These are phyloP conservation scores for Kuraishia molischiana DNA, from an alignment of 805 yeast species.

Conservation along the genomic window DNA sequence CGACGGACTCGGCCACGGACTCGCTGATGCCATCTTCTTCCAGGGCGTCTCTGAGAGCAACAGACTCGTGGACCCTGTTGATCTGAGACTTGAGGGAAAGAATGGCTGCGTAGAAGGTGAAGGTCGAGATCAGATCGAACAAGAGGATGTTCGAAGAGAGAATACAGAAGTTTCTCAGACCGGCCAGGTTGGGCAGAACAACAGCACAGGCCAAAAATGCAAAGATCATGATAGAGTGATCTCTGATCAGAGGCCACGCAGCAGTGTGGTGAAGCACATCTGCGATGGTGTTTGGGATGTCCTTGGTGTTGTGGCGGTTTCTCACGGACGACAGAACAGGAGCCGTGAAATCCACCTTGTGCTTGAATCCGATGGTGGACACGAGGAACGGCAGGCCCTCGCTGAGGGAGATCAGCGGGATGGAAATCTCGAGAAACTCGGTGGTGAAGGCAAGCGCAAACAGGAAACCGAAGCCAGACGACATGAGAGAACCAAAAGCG, in stretches of 20 bases:
- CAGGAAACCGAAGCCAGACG: conserved; percentile 76
- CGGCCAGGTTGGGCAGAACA: conserved; percentile 58
- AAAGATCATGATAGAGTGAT: conserved; percentile 61
- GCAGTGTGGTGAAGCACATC: conserved; percentile 21
- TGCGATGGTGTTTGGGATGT: conserved; percentile 21
- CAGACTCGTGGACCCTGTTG: conserved; percentile 72
- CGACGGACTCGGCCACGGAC: conserved; percentile 64
- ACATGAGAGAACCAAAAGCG: conserved; percentile 65
- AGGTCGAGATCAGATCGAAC: conserved; percentile 62
- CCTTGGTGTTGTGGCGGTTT: conserved; percentile 13
- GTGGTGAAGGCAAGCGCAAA: conserved; percentile 63
- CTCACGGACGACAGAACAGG: conserved; percentile 37
- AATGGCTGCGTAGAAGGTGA: conserved; percentile 76
- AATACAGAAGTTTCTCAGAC: conserved; percentile 72
- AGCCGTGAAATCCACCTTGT: conserved; percentile 64
- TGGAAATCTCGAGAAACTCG: conserved; percentile 42
- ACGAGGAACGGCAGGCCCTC: conserved; percentile 94
- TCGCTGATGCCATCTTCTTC: conserved; percentile 90
- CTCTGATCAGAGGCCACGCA: conserved; percentile 54
- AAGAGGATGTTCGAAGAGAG: conserved; percentile 60
- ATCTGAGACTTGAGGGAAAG: conserved; percentile 85
- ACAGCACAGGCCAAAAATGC: conserved; percentile 62
- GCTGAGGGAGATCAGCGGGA: conserved; percentile 65
- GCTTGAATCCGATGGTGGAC: conserved; percentile 85
- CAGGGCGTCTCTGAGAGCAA: conserved; percentile 64